phyloP scores from a whole-genome alignment of 805 yeast species.

The Yarrowia divulgata region DNA sequence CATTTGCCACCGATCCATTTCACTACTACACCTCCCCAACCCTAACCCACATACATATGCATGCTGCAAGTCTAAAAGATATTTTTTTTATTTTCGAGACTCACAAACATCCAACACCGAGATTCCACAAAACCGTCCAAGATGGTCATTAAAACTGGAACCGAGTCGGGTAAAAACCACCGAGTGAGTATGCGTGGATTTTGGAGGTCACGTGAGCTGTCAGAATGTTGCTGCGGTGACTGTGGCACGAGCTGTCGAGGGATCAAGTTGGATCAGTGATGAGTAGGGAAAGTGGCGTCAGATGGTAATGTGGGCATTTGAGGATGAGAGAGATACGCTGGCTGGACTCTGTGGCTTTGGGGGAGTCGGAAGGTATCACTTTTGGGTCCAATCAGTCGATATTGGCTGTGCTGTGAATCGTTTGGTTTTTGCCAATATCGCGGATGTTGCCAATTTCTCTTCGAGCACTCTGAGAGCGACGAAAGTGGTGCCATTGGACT shows the following conservation, averaged over 20 bases:
- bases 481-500: too few relatives aligned
- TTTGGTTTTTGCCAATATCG: too few relatives aligned
- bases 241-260: neutral
- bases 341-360: neutral
- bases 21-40: neutral
- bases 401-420: too few relatives aligned
- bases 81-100: slow-evolving; percentile 10
- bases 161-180: slow-evolving; percentile 32
- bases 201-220: neutral
- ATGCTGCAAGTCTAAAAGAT: slow-evolving; percentile 34
- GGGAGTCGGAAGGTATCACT: neutral
- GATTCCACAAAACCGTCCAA: slow-evolving; percentile 5
- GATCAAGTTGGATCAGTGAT: neutral
- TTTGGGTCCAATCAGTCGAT: too few relatives aligned
- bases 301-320: neutral
- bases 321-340: too few relatives aligned
- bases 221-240: neutral
- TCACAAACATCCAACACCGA: neutral
- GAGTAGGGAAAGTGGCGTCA: neutral
- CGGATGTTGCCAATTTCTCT: too few relatives aligned
- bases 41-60: slow-evolving; percentile 13
- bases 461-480: too few relatives aligned
- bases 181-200: slow-evolving; percentile 7
- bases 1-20: neutral
- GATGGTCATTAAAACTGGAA: slow-evolving; percentile 32